Evolutionary conservation across 306 rosid genomes (phyloP).

Genomic region (Citrullus colocynthis): DNA sequence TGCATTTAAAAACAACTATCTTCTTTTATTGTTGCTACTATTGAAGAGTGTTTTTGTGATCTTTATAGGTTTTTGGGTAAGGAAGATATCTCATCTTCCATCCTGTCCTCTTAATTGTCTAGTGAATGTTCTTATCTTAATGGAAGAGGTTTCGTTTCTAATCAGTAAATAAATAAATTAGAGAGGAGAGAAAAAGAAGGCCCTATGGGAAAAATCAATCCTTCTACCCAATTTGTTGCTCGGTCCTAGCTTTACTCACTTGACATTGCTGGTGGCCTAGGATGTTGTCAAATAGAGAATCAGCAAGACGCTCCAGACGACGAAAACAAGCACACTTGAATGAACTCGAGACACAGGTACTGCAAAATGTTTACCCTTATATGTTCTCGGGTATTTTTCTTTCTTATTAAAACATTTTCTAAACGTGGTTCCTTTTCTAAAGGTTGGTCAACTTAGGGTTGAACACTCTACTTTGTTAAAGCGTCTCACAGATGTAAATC

Average conservation of each 20-base stretch:
- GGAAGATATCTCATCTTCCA: constrained; percentile 1
- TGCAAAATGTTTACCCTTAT: constrained; percentile 2
- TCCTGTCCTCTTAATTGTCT: not conserved
- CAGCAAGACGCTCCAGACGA: constrained; percentile 58
- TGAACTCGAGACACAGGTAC: constrained; percentile 52
- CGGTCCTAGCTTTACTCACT: constrained; percentile 9
- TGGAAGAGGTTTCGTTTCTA: not conserved
- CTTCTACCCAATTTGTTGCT: constrained; percentile 11
- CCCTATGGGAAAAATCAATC: not conserved
- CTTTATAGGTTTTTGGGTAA: not conserved
- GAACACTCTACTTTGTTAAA: constrained; percentile 38
- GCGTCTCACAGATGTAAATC: constrained; percentile 39
- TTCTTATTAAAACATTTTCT: not conserved
- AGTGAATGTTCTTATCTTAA: not conserved
- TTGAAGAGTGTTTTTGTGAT: not conserved
- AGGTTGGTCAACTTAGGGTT: constrained; percentile 38
- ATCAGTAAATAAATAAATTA: constrained; percentile 2
- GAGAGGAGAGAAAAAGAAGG: not conserved
- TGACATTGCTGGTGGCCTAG: constrained; percentile 24
- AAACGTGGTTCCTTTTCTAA: not conserved
- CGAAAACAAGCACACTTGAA: constrained; percentile 51
- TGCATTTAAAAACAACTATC: not conserved
- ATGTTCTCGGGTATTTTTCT: not conserved
- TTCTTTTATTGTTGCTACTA: not conserved
- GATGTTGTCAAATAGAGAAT: constrained; percentile 55